These are phyloP conservation scores for Lasiosphaeria miniovina DNA, from an alignment of 495 filamentous ascomycete genomes.

Conservation along the genomic window DNA sequence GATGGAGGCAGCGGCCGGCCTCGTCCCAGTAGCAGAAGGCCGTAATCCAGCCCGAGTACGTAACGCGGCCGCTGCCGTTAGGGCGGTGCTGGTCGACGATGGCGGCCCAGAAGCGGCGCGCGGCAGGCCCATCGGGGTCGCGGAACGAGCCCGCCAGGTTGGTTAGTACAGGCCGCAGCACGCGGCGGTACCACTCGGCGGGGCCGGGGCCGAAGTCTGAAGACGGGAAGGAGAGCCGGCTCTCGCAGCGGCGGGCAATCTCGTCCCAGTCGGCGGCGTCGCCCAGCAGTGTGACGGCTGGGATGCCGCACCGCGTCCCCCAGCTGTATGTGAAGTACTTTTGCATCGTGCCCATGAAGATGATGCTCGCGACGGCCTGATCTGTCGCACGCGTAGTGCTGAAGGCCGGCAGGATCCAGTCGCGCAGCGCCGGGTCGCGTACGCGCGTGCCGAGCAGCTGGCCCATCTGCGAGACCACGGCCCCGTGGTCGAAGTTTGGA, in stretches of 20 bases:
- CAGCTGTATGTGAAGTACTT: constrained; percentile 44
- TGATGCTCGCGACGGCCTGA: constrained; percentile 38
- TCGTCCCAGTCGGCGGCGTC: constrained; percentile 38
- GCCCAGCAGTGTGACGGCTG: constrained; percentile 42
- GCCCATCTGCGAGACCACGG: constrained; percentile 38
- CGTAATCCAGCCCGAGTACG: constrained; percentile 43
- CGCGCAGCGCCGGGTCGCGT: constrained; percentile 30
- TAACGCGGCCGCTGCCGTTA: constrained; percentile 35
- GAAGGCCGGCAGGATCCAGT: constrained; percentile 47
- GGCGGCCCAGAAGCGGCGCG: constrained; percentile 35
- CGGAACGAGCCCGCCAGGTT: constrained; percentile 35
- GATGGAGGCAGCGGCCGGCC: constrained; percentile 34
- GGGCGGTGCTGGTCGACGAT: constrained; percentile 31
- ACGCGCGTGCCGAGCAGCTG: constrained; percentile 36
- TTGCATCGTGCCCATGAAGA: constrained; percentile 48
- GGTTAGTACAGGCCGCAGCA: constrained; percentile 32
- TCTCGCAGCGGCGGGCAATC: constrained; percentile 31
- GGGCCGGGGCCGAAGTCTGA: constrained; percentile 32
- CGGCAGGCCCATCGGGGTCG: constrained; percentile 24
- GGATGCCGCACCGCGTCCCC: constrained; percentile 40
- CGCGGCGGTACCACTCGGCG: constrained; percentile 24
- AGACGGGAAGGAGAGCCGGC: constrained; percentile 18
- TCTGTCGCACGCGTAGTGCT: constrained; percentile 43
- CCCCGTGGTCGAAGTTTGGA: constrained; percentile 34
- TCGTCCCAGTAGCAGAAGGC: constrained; percentile 45